Evolutionary conservation across 2,329 filamentous ascomycete species (phyloP).

Genomic region (Nakataea oryzae): DNA sequence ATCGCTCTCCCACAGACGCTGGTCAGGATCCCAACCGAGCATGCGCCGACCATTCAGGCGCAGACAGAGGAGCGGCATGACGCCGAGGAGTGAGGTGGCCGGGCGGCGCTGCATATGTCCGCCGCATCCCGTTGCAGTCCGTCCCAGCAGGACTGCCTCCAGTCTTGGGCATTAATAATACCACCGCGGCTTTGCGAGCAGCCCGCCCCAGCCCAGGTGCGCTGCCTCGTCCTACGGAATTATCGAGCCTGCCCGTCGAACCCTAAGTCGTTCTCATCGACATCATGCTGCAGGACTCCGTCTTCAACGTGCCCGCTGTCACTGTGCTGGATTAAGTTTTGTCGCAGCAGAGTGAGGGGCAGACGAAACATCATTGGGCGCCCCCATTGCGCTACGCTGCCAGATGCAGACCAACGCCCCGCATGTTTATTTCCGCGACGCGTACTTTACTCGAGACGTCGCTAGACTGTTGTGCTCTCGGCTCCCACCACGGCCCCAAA

Average conservation of each 20-base stretch:
- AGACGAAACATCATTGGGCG: background rate
- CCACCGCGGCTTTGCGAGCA: background rate
- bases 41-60: slow-evolving; percentile 54
- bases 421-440: background rate
- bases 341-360: background rate
- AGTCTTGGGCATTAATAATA: no score
- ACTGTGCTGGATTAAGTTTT: background rate
- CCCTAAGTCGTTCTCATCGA: no score
- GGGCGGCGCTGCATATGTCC: background rate
- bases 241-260: no score
- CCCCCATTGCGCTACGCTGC: background rate
- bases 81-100: slow-evolving; percentile 21
- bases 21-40: slow-evolving; percentile 75
- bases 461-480: background rate
- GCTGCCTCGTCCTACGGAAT: no score
- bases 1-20: slow-evolving; percentile 66
- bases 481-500: background rate
- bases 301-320: no score
- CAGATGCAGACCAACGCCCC: background rate
- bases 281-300: no score
- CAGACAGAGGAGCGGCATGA: slow-evolving; percentile 43
- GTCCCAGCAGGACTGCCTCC: background rate
- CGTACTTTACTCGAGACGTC: background rate
- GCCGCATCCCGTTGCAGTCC: no score
- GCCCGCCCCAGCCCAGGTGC: no score